Base-by-base conservation (phyloP, 2,329 filamentous ascomycete species). In the Hypoxylon sp. region DNA sequence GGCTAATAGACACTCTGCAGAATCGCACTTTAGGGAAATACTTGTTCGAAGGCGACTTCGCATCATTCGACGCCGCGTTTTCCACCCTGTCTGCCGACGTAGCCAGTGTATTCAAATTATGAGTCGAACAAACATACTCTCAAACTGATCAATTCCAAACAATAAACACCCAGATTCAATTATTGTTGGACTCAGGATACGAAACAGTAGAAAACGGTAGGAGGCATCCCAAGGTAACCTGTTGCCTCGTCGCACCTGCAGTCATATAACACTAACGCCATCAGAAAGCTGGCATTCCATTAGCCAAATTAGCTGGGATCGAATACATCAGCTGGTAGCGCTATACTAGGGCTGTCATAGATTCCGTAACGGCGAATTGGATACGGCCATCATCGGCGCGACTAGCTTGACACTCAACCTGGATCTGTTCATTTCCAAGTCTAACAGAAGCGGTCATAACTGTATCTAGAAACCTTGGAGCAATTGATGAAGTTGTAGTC, bases 161-260 rank as follows among this genome's bases (percentile, higher is more conserved):
- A 3, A 73, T 80, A 70, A 79, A 81, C 54, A 79, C 79, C 0
- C 70, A 76, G 63, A 74, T 77, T 21, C 66, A 77, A 7, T 68
- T 74, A 52, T 67, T 71, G 9, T 68, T 79, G 1, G 78, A 79
- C 46, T 51, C 69, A 0, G 66, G 70, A 0, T 79, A 76, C 16
- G 58, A 68, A 34, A 53, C 54, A 9, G 19, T 51, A 2, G 62
- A 68, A 50, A 46, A 57, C 46, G 57, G 57, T 65, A 25, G 11
- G 34, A 39, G 8, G n/a, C 34, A 19, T 16, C 8, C 34, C 34
- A 1, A 39, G 34, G 34, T 6, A 16, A 39, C 34, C n/a, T 7
- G 7, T 39, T 2, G n/a, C 5, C 34, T 19, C n/a, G 34, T n/a
- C n/a, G n/a, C n/a, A n/a, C n/a, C n/a, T n/a, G 5, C 8, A 39